Base-by-base conservation (phyloP, 495 filamentous ascomycete species). In the Tuber brumale region DNA sequence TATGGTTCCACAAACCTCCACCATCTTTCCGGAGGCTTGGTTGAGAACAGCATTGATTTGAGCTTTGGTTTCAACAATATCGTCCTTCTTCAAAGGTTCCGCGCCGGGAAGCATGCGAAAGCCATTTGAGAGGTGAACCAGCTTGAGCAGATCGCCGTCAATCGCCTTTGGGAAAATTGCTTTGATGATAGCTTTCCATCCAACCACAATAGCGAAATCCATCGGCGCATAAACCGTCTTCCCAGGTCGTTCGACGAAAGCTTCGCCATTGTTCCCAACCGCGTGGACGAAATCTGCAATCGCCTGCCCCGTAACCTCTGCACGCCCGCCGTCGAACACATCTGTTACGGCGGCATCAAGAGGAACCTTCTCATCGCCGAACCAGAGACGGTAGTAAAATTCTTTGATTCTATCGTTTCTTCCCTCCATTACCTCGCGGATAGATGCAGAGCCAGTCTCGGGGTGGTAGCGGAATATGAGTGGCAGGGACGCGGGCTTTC, bases 271-370 rank as follows among this genome's bases (percentile, higher is more conserved):
- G 85, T 99, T 99, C 69, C 95, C 94, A 76, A 99, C 95, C 69
- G 95, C 96, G 83, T 99, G 94, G 23, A 99, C 94, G 79, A 99
- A 99, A 85, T 99, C 96, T 74, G 95, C 95, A 83, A 99, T 97
- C 72, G 92, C 94, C 79, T 97, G 92, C 70, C 90, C 90, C 19
- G 94, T 97, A 79, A 99, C 93, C 23, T 88, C 93, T 46, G 92
- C 88, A 77, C 89, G 89, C 77, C 96, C 96, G 81, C 95, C 95
- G 77, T 92, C 92, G 83, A 99, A 99, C 69, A 89, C 91, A 80
- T 91, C 91, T 6, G 93, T 93, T 51, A 96, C 92, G 21, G 92
- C 86, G 16, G 90, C 90, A 80, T 97, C 91, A 72, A 97, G 93
- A 44, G 97, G 92, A 31, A 94, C 88, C 41, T 87, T 83, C 80